Conservation (phyloP, 495 filamentous ascomycete species). For the Penicillium turbatum region DNA sequence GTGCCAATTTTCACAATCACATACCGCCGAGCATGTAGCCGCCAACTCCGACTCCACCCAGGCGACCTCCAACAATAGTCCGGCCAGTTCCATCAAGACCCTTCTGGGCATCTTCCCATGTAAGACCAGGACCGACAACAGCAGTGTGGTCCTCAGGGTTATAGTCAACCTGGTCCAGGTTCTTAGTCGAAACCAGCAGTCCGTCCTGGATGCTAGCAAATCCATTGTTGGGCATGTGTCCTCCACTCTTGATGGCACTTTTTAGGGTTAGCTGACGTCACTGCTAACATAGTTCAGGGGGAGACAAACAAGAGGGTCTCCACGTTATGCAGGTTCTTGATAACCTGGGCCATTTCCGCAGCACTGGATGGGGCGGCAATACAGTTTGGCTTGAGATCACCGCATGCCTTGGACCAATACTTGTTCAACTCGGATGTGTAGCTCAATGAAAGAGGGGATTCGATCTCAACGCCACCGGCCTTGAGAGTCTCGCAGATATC, state of each 20-base stretch:
- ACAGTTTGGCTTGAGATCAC: constrained; percentile 38
- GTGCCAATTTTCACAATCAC: not conserved
- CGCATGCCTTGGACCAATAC: constrained; percentile 42
- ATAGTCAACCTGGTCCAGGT: constrained; percentile 35
- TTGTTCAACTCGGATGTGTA: constrained; percentile 28
- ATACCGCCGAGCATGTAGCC: constrained; percentile 45
- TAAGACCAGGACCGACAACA: constrained; percentile 37
- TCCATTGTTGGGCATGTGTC: constrained; percentile 43
- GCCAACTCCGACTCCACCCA: constrained; percentile 36
- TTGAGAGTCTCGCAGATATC: constrained; percentile 38
- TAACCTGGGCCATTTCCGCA: constrained; percentile 34
- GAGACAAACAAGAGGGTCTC: constrained; percentile 28
- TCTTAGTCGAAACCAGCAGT: constrained; percentile 37
- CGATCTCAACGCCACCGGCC: constrained; percentile 25
- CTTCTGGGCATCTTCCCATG: constrained; percentile 38
- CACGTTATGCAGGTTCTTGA: constrained; percentile 35
- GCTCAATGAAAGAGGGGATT: constrained; percentile 24
- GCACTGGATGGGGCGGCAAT: constrained; percentile 38
- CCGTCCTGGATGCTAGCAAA: constrained; percentile 43
- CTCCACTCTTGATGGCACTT: constrained; percentile 39
- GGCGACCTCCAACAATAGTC: constrained; percentile 36
- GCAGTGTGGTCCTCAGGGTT: constrained; percentile 33
- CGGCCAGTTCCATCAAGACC: constrained; percentile 34
- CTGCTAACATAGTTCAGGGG: not conserved
- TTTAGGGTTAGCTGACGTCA: not conserved